Conservation (phyloP, 495 filamentous ascomycete genomes). For the Aspergillus funiculosus region DNA sequence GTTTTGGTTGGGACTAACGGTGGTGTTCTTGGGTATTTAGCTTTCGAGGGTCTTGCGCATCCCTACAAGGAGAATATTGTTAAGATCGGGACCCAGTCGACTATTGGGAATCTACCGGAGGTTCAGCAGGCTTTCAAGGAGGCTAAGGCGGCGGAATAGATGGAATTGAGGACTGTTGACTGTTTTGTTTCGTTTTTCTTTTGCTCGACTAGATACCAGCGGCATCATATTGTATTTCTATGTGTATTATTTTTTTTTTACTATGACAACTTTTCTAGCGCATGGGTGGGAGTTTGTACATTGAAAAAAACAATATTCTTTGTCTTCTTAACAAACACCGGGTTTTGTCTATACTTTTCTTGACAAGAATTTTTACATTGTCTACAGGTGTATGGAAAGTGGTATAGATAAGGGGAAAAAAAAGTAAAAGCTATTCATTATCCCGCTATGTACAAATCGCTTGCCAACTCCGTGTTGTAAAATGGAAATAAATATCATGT, state of each 20-base stretch:
- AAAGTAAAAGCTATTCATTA: constrained; percentile 16
- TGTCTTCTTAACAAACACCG: neutral
- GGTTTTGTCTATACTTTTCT: neutral
- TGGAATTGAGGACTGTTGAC: constrained; percentile 1
- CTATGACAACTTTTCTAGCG: constrained; percentile 38
- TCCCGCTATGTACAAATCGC: constrained; percentile 22
- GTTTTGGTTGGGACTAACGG: constrained; percentile 9
- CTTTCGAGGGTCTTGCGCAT: constrained; percentile 84
- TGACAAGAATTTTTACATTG: constrained; percentile 8
- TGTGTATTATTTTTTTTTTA: constrained; percentile 31
- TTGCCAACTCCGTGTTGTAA: constrained; percentile 16
- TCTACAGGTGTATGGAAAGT: neutral
- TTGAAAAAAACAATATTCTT: neutral
- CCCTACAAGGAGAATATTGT: constrained; percentile 88
- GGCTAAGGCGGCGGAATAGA: constrained; percentile 30
- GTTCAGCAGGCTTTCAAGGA: constrained; percentile 44
- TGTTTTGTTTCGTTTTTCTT: constrained; percentile 8
- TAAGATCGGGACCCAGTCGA: constrained; percentile 53
- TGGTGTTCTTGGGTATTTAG: constrained; percentile 45
- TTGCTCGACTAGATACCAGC: constrained; percentile 15
- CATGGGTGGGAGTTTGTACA: constrained; percentile 46
- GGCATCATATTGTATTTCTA: constrained; percentile 19
- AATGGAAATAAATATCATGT: constrained; percentile 10
- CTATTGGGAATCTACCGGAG: constrained; percentile 38
- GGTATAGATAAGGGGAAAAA: neutral